Evolutionary conservation across 768 basidiomycete species (phyloP), one percentile per base, ranked within the genome.

Genomic region (Cubamyces sp.): DNA sequence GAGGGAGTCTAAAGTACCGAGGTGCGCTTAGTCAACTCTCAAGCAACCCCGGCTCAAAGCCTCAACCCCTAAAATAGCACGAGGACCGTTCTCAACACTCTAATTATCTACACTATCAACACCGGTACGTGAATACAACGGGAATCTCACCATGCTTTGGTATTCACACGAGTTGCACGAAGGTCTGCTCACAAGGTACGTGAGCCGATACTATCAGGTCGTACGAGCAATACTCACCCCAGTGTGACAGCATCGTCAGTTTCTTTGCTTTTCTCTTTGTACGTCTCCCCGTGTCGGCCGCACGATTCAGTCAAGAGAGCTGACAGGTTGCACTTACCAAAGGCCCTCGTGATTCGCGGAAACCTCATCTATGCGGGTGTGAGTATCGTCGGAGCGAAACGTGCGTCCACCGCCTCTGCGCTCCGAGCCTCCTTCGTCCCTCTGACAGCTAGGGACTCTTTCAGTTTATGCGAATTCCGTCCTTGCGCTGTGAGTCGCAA

Each of bases 381-480:
- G 30, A 56, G 43, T 11, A 46, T 56, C 45, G 43, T 56, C 28
- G 41, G 43, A 2, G 45, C 54, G 16, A 56, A 56, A 15, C 30
- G 54, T 56, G 34, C 15, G 54, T 45, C 6, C 9, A 11, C 11
- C 4, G 34, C 9, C 11, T 11, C 9, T 9, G 34, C 9, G 6
- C 34, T 41, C 18, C 16, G 26, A 26, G 18, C 1, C 12, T 21
- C 15, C 5, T 5, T 15, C 19, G 3, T 41, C 15, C 23, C 8
- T 15, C 2, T 19, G 11, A 34, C 12, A 54, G 5, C 19, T 5
- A 1, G 16, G 3, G 23, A 43, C 46, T 18, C 37, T 23, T 19
- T 1, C 19, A 56, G 54, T 56, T 5, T 56, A 37, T 9, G 54
- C 54, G n/a, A 56, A 56, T 43, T 56, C 54, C 2, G 26, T 56